Evolutionary conservation across 2,329 filamentous ascomycete species (phyloP), one percentile per base, ranked within the genome.

Genomic region (Ophiostoma fasciatum): DNA sequence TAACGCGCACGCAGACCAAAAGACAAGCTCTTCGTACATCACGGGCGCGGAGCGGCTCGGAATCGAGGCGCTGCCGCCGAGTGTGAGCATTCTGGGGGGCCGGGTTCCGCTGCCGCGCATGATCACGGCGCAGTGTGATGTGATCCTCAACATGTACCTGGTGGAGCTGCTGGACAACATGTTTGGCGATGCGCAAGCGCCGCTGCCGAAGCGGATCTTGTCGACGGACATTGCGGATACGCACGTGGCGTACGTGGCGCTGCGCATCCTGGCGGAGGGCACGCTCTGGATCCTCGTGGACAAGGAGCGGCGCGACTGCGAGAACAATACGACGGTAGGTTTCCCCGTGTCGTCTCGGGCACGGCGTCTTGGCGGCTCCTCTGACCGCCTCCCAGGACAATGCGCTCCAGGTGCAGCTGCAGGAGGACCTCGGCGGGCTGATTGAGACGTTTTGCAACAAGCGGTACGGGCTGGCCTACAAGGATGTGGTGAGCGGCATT

Each of bases 61-160:
- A 15, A 42, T 40, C 11, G 12, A 28, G 17, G 20, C 21, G 8
- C 22, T 46, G 5, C 41, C 44, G 0, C 17, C 9, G 3, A 33
- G 37, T 10, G 18, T 34, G 5, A 10, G 27, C 6, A 26, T 38
- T 4, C 27, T 42, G 27, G 29, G 37, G 4, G 19, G 26, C 18
- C 17, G 32, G 14, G 15, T 22, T 2, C 42, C 44, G 1, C 28
- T 46, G 20, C 44, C 44, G 2, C 44, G 44, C 19, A 38, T 46
- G 19, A 31, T 46, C 29, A 46, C 44, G 0, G 44, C 38, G 1
- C 42, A 46, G 31, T 42, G 41, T 14, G 44, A 46, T 15, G 37
- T 38, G 18, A 18, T 46, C n/a, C 18, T 40, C 19, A 22, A 35
- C 12, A 28, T 15, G 1, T 44, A 41, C 30, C 29, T 46, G 10